These are phyloP conservation scores for Ilyonectria robusta DNA, from an alignment of 2,329 filamentous ascomycete species.

Conservation along the genomic window DNA sequence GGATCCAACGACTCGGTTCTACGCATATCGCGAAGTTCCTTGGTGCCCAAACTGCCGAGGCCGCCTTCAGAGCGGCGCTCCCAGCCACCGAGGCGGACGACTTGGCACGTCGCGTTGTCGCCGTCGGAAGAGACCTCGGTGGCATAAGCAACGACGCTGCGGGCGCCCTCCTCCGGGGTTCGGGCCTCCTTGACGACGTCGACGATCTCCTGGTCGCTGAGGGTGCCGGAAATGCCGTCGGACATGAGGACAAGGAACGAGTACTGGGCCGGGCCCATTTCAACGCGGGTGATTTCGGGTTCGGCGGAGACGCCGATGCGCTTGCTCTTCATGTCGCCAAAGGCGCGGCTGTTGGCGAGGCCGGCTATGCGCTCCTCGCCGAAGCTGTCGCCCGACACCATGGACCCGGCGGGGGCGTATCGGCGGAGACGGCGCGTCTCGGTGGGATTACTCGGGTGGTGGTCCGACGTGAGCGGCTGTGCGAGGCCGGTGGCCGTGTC, in stretches of 20 bases:
- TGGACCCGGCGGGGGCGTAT: slow-evolving; percentile 81
- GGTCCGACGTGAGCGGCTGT: slow-evolving; percentile 87
- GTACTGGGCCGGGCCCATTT: slow-evolving; percentile 87
- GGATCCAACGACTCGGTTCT: slow-evolving; percentile 86
- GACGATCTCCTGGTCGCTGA: slow-evolving; percentile 95
- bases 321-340: slow-evolving; percentile 93
- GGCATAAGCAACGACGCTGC: slow-evolving; percentile 86
- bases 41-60: slow-evolving; percentile 89
- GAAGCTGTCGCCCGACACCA: slow-evolving; percentile 92
- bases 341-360: slow-evolving; percentile 92
- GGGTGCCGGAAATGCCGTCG: slow-evolving; percentile 88
- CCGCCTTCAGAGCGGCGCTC: slow-evolving; percentile 86
- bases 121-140: slow-evolving; percentile 82
- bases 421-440: slow-evolving; percentile 88
- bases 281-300: slow-evolving; percentile 85
- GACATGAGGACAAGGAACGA: slow-evolving; percentile 90
- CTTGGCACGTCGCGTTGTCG: slow-evolving; percentile 79
- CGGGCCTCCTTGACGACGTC: slow-evolving; percentile 94
- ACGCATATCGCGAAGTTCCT: slow-evolving; percentile 89
- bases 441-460: slow-evolving; percentile 89
- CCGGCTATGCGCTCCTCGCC: slow-evolving; percentile 96
- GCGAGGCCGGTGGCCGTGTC: slow-evolving; percentile 86
- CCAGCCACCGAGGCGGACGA: slow-evolving; percentile 78
- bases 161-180: slow-evolving; percentile 89
- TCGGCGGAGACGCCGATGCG: slow-evolving; percentile 95